Evolutionary conservation across 257 asterid genomes (phyloP).

Genomic region (Thymus quinquecostatus): DNA sequence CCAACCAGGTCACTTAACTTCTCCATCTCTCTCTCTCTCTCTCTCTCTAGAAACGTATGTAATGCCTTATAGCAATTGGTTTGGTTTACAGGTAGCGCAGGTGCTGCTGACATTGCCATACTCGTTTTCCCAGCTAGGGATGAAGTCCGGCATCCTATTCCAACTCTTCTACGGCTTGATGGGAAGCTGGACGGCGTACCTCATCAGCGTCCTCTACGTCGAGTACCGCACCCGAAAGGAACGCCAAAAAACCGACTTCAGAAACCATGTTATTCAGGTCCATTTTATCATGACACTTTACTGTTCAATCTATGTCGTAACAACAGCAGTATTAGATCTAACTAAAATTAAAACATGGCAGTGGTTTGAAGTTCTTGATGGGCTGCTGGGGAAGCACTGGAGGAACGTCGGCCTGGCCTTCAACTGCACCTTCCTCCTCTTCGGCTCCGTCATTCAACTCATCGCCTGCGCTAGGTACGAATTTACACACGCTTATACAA

Average conservation of each 20-base stretch:
- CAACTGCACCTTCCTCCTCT: slow-evolving; percentile 51
- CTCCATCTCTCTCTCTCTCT: not conserved
- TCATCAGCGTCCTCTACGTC: slow-evolving; percentile 73
- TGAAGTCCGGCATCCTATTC: slow-evolving; percentile 74
- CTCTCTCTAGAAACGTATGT: not conserved
- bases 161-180: slow-evolving; percentile 77
- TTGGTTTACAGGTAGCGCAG: slow-evolving; percentile 73
- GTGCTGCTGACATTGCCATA: slow-evolving; percentile 83
- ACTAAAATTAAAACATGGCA: not conserved
- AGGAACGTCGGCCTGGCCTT: slow-evolving; percentile 52
- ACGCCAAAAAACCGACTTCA: slow-evolving; percentile 79
- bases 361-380: slow-evolving; percentile 62
- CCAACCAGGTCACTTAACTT: slow-evolving; percentile 56
- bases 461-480: slow-evolving; percentile 57
- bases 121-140: slow-evolving; percentile 87
- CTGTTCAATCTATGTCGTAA: no score
- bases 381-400: slow-evolving; percentile 57
- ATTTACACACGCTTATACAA: no score
- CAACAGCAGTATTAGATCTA: no score
- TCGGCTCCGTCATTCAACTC: slow-evolving; percentile 57
- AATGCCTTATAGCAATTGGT: no score
- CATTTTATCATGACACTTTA: no score
- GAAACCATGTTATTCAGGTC: slow-evolving; percentile 94
- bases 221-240: slow-evolving; percentile 86
- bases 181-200: slow-evolving; percentile 97